A percentile compares a stretch with the other conserved stretches of the same genome.
Evolutionary conservation across 768 basidiomycete species (phyloP).

Genomic region (Xerocomellus dryophilus): DNA sequence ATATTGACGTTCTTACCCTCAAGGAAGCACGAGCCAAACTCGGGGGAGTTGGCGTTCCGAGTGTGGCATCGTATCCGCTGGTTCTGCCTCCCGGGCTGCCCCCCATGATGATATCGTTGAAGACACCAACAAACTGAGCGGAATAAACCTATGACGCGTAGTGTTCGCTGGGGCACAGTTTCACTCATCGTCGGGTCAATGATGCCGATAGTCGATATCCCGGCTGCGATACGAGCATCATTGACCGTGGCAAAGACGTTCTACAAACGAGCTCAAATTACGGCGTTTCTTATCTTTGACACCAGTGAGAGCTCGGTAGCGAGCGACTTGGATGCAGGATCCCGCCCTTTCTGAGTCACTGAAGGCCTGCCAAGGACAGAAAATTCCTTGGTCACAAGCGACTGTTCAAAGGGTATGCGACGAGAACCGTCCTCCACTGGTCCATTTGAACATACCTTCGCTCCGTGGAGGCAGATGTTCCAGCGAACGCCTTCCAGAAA

Average conservation of each 20-base stretch:
- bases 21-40: constrained; percentile 40
- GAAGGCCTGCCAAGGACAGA: not conserved
- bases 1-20: constrained; percentile 4
- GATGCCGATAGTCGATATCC: no score
- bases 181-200: no score
- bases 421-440: no score
- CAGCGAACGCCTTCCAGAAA: no score
- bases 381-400: not conserved
- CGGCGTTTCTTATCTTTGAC: not conserved
- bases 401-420: not conserved
- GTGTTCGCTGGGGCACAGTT: not conserved
- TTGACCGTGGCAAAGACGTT: no score
- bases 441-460: not conserved
- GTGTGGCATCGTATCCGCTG: constrained; percentile 22
- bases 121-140: constrained; percentile 7
- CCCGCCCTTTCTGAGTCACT: no score
- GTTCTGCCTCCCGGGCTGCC: constrained; percentile 30
- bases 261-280: no score
- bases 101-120: constrained; percentile 17
- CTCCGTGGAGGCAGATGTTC: not conserved
- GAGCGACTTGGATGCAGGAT: not conserved
- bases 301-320: no score
- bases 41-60: constrained; percentile 42
- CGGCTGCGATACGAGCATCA: no score
- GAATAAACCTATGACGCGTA: constrained; percentile 18